Conservation (phyloP, 257 asterid genomes). For the Solanum ossicruentum region DNA sequence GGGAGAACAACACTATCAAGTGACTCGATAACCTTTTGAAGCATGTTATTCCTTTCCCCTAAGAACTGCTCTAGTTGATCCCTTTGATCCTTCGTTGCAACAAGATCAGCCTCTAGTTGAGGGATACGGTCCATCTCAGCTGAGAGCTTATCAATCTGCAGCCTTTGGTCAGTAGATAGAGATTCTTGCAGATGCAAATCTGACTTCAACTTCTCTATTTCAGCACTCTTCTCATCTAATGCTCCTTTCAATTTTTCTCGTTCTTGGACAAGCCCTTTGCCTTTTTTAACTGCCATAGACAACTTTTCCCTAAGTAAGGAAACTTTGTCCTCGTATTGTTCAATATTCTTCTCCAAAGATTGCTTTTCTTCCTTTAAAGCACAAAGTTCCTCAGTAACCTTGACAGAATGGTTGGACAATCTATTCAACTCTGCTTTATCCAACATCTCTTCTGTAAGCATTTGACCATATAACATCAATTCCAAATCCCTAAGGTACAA, state of each 20-base stretch:
- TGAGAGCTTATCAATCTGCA: constrained; percentile 40
- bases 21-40: constrained; percentile 52
- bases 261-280: constrained; percentile 92
- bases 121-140: constrained; percentile 47
- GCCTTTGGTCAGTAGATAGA: constrained; percentile 33
- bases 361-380: constrained; percentile 44
- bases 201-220: constrained; percentile 55
- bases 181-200: constrained; percentile 42
- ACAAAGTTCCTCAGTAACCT: constrained; percentile 31
- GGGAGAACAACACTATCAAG: constrained; percentile 54
- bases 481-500: constrained; percentile 58
- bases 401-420: constrained; percentile 39
- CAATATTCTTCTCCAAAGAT: constrained; percentile 44
- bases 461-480: constrained; percentile 33
- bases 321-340: constrained; percentile 69
- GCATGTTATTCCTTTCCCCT: constrained; percentile 55
- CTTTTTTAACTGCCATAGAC: constrained; percentile 91
- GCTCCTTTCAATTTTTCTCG: constrained; percentile 67
- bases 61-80: constrained; percentile 62
- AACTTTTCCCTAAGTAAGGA: constrained; percentile 69
- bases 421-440: constrained; percentile 27
- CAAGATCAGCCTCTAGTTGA: constrained; percentile 45
- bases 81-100: constrained; percentile 32
- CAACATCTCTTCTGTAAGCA: constrained; percentile 49
- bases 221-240: constrained; percentile 50